A percentile compares a stretch with the other conserved stretches of the same genome.
These are phyloP conservation scores for Trametes versicolor DNA, from an alignment of 1,284 basidiomycete genomes.

Conservation along the genomic window DNA sequence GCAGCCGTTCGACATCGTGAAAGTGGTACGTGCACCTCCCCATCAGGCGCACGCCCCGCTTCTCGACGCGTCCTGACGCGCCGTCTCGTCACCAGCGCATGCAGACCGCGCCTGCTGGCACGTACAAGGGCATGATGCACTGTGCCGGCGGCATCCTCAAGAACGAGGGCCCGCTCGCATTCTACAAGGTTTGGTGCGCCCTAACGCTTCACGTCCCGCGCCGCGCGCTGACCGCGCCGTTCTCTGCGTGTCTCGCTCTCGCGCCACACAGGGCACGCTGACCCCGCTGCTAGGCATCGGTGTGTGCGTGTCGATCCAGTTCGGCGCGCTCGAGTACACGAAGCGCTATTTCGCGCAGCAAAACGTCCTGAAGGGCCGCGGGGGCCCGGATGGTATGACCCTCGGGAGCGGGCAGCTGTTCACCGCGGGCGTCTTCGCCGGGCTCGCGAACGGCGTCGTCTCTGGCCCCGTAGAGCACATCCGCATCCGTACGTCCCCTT, in stretches of 20 bases:
- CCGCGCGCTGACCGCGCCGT: conserved; percentile 13
- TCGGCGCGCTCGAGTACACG: conserved; percentile 89
- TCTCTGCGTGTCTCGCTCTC: neutral
- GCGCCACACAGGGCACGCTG: conserved; percentile 78
- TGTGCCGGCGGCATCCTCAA: conserved; percentile 90
- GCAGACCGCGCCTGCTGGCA: conserved; percentile 94
- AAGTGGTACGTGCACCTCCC: conserved; percentile 70
- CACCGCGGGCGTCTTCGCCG: conserved; percentile 83
- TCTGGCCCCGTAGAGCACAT: conserved; percentile 98
- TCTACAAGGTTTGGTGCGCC: conserved; percentile 84
- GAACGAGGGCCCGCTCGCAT: conserved; percentile 93
- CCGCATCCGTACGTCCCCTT: conserved; percentile 77
- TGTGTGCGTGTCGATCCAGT: conserved; percentile 96
- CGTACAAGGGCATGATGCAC: conserved; percentile 88
- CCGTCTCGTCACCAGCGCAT: conserved; percentile 66
- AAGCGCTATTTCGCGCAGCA: conserved; percentile 84
- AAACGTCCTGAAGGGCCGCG: conserved; percentile 64
- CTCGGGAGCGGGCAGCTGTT: conserved; percentile 78
- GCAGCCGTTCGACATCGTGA: conserved; percentile 97
- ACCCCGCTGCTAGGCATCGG: conserved; percentile 96
- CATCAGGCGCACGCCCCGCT: neutral
- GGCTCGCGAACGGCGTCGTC: conserved; percentile 91
- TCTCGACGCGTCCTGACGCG: conserved; percentile 21
- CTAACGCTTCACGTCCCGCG: conserved; percentile 12
- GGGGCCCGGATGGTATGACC: conserved; percentile 66